Conservation (phyloP, 2,329 filamentous ascomycete genomes). For the Delphinella strobiligena region DNA sequence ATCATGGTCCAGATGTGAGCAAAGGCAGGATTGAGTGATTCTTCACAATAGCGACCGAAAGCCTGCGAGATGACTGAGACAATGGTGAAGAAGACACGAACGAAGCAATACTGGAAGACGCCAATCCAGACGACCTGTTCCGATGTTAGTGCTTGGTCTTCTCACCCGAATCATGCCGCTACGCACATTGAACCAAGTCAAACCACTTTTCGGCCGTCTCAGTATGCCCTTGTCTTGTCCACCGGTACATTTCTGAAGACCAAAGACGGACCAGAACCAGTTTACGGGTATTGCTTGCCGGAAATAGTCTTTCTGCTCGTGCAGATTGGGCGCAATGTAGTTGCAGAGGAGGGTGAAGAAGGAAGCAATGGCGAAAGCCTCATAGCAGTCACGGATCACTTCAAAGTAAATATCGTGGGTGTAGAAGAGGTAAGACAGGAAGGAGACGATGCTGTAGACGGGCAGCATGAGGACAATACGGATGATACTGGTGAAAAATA, state of each 20-base stretch:
- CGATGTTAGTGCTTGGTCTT: too few species aligned
- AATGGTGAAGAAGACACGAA: constrained; percentile 68
- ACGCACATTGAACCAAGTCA: constrained; percentile 76
- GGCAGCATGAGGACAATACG: constrained; percentile 84
- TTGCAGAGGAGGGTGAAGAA: constrained; percentile 77
- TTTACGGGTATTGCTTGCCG: constrained; percentile 52
- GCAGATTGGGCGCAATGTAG: constrained; percentile 65
- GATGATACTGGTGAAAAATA: constrained; percentile 51
- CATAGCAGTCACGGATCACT: constrained; percentile 73
- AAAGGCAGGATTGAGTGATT: constrained; percentile 64
- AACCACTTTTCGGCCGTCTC: constrained; percentile 63
- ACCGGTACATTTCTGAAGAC: constrained; percentile 58
- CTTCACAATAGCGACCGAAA: constrained; percentile 61
- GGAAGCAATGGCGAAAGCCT: constrained; percentile 76
- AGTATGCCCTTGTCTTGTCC: constrained; percentile 53
- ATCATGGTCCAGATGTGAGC: constrained; percentile 72
- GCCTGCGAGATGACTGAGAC: constrained; percentile 63
- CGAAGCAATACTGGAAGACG: constrained; percentile 77
- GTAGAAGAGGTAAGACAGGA: constrained; percentile 64
- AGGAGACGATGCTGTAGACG: constrained; percentile 63
- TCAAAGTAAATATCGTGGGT: constrained; percentile 69
- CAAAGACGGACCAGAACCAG: constrained; percentile 65
- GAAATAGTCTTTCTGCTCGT: constrained; percentile 74
- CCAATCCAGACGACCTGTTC: constrained; percentile 66
- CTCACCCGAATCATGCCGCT: too few species aligned